phyloP scores from a whole-genome alignment of 2,329 filamentous ascomycete genomes.

The Aspergillus hortae region DNA sequence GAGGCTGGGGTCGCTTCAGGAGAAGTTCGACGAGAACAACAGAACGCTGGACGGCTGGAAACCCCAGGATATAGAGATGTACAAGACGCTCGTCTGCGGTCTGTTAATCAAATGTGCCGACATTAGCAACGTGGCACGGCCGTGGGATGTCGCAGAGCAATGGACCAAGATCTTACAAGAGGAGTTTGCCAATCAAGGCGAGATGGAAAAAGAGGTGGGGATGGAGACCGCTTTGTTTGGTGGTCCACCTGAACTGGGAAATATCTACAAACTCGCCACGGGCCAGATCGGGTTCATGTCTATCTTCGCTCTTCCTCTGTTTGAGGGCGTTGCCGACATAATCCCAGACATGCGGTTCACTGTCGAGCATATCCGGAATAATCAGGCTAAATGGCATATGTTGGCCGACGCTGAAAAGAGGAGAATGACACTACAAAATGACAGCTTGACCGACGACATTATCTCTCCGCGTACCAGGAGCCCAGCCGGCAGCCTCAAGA shows the following conservation, averaged over 20 bases:
- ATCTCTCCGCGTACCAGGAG: constrained; percentile 36
- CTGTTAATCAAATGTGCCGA: constrained; percentile 96
- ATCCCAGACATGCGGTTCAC: constrained; percentile 82
- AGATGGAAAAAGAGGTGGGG: constrained; percentile 83
- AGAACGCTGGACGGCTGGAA: constrained; percentile 69
- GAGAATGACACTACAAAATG: constrained; percentile 22
- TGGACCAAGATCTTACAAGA: constrained; percentile 96
- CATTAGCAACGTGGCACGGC: constrained; percentile 94
- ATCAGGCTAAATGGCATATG: constrained; percentile 65
- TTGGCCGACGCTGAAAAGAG: constrained; percentile 30
- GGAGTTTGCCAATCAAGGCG: constrained; percentile 88
- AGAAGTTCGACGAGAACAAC: constrained; percentile 67
- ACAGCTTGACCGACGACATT: constrained; percentile 18
- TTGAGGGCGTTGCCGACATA: constrained; percentile 80
- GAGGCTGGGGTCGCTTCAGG: constrained; percentile 74
- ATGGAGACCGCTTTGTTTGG: constrained; percentile 85
- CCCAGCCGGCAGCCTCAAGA: constrained; percentile 18
- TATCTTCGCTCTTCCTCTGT: constrained; percentile 87
- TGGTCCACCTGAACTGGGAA: constrained; percentile 73
- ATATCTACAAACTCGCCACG: constrained; percentile 75
- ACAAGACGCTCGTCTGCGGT: constrained; percentile 79
- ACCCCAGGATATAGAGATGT: constrained; percentile 68
- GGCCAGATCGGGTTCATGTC: constrained; percentile 97
- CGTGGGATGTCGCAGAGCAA: constrained; percentile 73
- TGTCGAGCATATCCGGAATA: constrained; percentile 74